These are phyloP conservation scores for Coprinellus micaceus DNA, from an alignment of 768 basidiomycete species.

Conservation along the genomic window DNA sequence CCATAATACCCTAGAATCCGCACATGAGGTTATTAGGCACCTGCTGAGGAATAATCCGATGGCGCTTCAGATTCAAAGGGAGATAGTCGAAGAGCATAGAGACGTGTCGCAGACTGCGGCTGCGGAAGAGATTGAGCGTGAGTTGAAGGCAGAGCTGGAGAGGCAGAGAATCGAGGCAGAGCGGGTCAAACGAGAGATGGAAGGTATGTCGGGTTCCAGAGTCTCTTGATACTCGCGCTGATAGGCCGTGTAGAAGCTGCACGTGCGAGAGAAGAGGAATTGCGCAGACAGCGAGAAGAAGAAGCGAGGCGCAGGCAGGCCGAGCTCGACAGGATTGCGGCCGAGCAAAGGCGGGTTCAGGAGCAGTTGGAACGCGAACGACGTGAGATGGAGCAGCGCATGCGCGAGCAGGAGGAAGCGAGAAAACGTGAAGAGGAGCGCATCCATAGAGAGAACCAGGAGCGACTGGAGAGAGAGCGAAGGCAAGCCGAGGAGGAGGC, in stretches of 20 bases:
- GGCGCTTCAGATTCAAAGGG: conserved; percentile 52
- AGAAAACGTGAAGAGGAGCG: background rate
- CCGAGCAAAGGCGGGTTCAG: background rate
- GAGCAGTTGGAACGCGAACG: background rate
- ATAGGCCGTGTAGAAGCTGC: conserved; percentile 26
- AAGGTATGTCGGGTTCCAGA: conserved; percentile 12
- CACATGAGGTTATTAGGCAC: conserved; percentile 37
- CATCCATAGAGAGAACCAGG: background rate
- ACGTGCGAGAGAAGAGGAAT: conserved; percentile 42
- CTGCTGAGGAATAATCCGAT: conserved; percentile 26
- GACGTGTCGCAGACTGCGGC: conserved; percentile 51
- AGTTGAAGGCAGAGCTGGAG: conserved; percentile 43
- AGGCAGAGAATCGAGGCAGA: conserved; percentile 47
- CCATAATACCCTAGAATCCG: conserved; percentile 33
- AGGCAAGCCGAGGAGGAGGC: background rate
- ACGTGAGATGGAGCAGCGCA: background rate
- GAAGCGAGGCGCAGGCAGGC: conserved; percentile 26
- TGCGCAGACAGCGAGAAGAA: conserved; percentile 39
- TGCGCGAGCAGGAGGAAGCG: background rate
- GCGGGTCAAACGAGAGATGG: conserved; percentile 44
- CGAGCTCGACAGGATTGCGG: conserved; percentile 2
- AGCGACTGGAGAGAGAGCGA: background rate
- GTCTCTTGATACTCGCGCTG: background rate
- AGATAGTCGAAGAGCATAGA: conserved; percentile 42
- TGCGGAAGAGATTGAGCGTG: conserved; percentile 48